A percentile compares a stretch with the other conserved stretches of the same genome.
phyloP scores from a whole-genome alignment of 768 basidiomycete genomes.

The Hypholoma sublateritium region DNA sequence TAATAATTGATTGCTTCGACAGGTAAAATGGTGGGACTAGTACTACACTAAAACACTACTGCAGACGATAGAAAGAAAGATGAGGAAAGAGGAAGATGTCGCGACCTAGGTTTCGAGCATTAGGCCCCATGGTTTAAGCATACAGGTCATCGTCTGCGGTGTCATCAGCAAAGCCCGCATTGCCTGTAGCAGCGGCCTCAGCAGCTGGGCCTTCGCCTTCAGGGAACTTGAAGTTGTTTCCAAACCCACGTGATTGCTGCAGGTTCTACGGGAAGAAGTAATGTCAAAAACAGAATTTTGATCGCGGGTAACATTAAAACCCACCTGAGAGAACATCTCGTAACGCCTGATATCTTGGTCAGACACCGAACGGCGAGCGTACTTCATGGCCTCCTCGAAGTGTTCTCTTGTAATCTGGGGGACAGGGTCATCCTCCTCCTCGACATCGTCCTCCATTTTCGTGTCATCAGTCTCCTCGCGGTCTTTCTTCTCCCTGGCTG shows the following conservation, averaged over 20 bases:
- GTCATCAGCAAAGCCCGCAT: constrained; percentile 83
- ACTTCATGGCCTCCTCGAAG: constrained; percentile 99
- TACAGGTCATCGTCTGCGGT: constrained; percentile 90
- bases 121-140: constrained; percentile 44
- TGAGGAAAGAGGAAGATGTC: background rate
- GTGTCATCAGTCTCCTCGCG: constrained; percentile 77
- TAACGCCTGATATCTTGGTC: constrained; percentile 97
- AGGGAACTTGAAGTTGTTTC: constrained; percentile 98
- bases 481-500: constrained; percentile 75
- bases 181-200: constrained; percentile 50
- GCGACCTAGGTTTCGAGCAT: background rate
- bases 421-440: constrained; percentile 85
- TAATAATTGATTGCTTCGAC: background rate
- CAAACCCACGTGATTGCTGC: constrained; percentile 90
- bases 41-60: constrained; percentile 1
- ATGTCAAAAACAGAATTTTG: constrained; percentile 7
- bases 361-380: constrained; percentile 93
- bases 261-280: constrained; percentile 56
- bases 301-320: constrained; percentile 17
- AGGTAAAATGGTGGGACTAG: background rate
- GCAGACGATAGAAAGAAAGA: background rate
- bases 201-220: constrained; percentile 53
- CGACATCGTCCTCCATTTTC: constrained; percentile 71
- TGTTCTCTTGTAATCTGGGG: constrained; percentile 89
- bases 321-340: constrained; percentile 94